phyloP scores from a whole-genome alignment of 805 yeast species.

The Teunomyces panamensis region DNA sequence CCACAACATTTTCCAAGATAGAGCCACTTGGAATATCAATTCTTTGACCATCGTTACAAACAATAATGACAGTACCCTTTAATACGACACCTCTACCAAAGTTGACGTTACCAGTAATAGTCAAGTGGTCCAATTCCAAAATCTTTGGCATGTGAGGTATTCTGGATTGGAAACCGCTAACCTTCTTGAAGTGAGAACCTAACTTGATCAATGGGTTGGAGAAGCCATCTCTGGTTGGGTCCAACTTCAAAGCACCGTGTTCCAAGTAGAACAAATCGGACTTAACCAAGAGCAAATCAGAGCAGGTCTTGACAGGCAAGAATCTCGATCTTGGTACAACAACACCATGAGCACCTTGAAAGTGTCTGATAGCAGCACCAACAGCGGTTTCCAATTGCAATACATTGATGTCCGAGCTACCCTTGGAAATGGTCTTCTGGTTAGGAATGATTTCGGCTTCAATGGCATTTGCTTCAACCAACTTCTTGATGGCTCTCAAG shows the following conservation, averaged over 20 bases:
- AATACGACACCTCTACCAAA: slow-evolving; percentile 87
- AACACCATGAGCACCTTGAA: slow-evolving; percentile 93
- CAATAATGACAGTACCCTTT: slow-evolving; percentile 96
- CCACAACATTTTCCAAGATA: slow-evolving; percentile 90
- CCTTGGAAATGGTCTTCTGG: slow-evolving; percentile 75
- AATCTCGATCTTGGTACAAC: slow-evolving; percentile 98
- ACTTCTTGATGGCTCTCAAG: slow-evolving; percentile 87
- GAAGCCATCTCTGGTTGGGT: slow-evolving; percentile 83
- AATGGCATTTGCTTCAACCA: slow-evolving; percentile 78
- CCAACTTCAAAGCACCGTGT: slow-evolving; percentile 86
- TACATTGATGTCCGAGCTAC: slow-evolving; percentile 76
- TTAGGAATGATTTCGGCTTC: slow-evolving; percentile 96
- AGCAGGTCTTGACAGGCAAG: slow-evolving; percentile 96
- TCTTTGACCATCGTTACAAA: slow-evolving; percentile 93
- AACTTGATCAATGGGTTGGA: slow-evolving; percentile 92
- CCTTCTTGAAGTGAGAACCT: slow-evolving; percentile 96
- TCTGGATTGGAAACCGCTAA: slow-evolving; percentile 83
- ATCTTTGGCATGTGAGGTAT: slow-evolving; percentile 95
- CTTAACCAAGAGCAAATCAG: slow-evolving; percentile 90
- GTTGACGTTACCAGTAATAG: slow-evolving; percentile 93
- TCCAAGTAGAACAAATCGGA: slow-evolving; percentile 88
- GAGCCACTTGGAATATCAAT: slow-evolving; percentile 98
- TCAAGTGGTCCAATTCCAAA: slow-evolving; percentile 93
- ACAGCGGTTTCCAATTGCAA: slow-evolving; percentile 97
- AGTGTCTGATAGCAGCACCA: slow-evolving; percentile 98